A percentile compares a stretch with the other conserved stretches of the same genome.
phyloP scores from a whole-genome alignment of 371 early-diverging fungal species.

The Enteropsectra breve region DNA sequence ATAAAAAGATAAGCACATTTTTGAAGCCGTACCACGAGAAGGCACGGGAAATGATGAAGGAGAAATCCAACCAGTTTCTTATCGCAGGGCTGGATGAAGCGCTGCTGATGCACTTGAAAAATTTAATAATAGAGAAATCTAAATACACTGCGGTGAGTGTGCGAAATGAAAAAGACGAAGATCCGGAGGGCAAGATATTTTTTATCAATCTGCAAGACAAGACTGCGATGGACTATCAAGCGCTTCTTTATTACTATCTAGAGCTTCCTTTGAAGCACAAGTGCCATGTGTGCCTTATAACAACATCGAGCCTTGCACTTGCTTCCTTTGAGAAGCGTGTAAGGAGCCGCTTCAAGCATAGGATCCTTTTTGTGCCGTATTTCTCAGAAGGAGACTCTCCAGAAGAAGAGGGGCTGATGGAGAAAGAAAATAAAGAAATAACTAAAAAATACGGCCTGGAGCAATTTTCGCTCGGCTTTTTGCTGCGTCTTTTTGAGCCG shows the following conservation, averaged over 20 bases:
- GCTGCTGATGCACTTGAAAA: constrained; percentile 1
- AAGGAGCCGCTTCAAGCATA: constrained; percentile 40
- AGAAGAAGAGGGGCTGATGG: neutral
- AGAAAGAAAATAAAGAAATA: neutral
- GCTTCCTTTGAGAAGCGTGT: constrained; percentile 43
- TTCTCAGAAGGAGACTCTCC: neutral
- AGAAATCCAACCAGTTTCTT: constrained; percentile 13
- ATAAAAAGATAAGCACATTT: neutral
- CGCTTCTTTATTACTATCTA: constrained; percentile 44
- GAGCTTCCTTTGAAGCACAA: constrained; percentile 10
- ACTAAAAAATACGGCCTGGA: constrained; percentile 22
- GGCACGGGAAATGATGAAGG: neutral
- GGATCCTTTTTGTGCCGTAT: constrained; percentile 26
- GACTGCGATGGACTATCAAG: constrained; percentile 15
- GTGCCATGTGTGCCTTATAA: constrained; percentile 21
- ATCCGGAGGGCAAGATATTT: constrained; percentile 28
- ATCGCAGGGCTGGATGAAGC: constrained; percentile 8
- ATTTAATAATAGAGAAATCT: neutral
- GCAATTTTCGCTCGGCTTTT: constrained; percentile 21
- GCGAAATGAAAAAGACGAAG: constrained; percentile 8
- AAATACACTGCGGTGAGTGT: constrained; percentile 1
- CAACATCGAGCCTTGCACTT: constrained; percentile 20
- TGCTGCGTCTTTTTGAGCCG: constrained; percentile 25
- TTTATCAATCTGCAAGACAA: constrained; percentile 16
- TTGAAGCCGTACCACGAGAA: neutral